Base-by-base conservation (phyloP, 306 rosid species). In the Citrullus mucosospermus region DNA sequence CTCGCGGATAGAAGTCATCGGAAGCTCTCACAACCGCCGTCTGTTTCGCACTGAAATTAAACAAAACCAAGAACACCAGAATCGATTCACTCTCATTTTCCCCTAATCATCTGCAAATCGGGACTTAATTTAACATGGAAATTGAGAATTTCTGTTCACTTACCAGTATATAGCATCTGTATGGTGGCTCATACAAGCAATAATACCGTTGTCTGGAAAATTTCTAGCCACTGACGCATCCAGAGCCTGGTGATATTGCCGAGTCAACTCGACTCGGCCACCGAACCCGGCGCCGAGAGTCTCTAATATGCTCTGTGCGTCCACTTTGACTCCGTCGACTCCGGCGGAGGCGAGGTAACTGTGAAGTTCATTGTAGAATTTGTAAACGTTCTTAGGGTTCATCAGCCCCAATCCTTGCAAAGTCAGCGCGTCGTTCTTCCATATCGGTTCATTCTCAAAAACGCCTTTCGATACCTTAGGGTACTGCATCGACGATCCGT, bases 171-270 rank as follows among this genome's bases (percentile, higher is more conserved):
- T 82, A 6, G 99, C 96, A 56, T 95, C 99, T 9, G 96, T 91
- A 30, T 91, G 91, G 80, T 95, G 99, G 83, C 99, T 91, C 99
- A 95, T 95, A 85, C 97, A 95, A 14, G 99, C 96, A 20, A 95
- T 89, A 87, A 86, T 80, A 2, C 97, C 99, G 43, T 95, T 95
- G 43, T 91, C 97, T 0, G 87, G 82, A 76, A 95, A 95, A 55
- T 95, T 95, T 79, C 90, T 82, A 1, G 89, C 80, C 78, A 95
- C 92, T 0, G 99, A 95, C 7, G 97, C 88, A 15, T 95, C 99
- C 3, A 95, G 83, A 0, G 99, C 99, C 18, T 89, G 97, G 39
- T 95, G 98, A n/a, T 87, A 94, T 74, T 85, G 86, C 60, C 85
- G 81, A 1, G 96, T 95, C 18, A 95, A 82, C 81, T 95, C 92